Percentiles rank a stretch among this genome's conserved stretches.
Evolutionary conservation across 2,329 filamentous ascomycete species (phyloP).

Genomic region (Aspergillus hiratsukae): DNA sequence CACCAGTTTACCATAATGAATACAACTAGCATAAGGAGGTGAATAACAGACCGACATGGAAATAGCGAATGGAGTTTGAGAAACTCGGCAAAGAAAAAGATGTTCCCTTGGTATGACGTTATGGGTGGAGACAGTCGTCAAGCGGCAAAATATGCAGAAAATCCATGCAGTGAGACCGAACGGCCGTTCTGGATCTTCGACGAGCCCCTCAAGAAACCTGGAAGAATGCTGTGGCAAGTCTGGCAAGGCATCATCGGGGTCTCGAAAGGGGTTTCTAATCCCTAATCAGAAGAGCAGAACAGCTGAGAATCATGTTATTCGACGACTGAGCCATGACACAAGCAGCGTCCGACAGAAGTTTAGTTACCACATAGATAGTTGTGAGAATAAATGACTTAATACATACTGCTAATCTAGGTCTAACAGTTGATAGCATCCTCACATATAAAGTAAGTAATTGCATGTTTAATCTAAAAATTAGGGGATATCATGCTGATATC

Average conservation of each 20-base stretch:
- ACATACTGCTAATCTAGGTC: neutral
- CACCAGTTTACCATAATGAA: conserved; percentile 17
- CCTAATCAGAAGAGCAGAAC: neutral
- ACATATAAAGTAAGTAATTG: neutral
- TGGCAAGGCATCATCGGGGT: neutral
- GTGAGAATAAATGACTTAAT: neutral
- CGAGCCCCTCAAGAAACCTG: neutral
- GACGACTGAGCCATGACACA: neutral
- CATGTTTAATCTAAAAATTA: neutral
- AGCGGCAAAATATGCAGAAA: conserved; percentile 5
- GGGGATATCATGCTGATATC: neutral
- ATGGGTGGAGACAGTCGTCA: conserved; percentile 11
- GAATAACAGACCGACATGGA: conserved; percentile 11
- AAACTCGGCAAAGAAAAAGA: conserved; percentile 23
- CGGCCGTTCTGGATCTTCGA: neutral
- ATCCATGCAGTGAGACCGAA: neutral
- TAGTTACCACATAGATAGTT: neutral
- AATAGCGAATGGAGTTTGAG: conserved; percentile 14
- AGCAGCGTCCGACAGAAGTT: neutral
- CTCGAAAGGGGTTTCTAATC: neutral
- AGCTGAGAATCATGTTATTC: neutral
- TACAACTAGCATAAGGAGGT: conserved; percentile 8
- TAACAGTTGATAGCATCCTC: neutral
- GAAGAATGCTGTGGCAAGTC: neutral
- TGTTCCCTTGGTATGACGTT: conserved; percentile 27